These are phyloP conservation scores for Darksidea phi DNA, from an alignment of 495 filamentous ascomycete genomes.

Conservation along the genomic window DNA sequence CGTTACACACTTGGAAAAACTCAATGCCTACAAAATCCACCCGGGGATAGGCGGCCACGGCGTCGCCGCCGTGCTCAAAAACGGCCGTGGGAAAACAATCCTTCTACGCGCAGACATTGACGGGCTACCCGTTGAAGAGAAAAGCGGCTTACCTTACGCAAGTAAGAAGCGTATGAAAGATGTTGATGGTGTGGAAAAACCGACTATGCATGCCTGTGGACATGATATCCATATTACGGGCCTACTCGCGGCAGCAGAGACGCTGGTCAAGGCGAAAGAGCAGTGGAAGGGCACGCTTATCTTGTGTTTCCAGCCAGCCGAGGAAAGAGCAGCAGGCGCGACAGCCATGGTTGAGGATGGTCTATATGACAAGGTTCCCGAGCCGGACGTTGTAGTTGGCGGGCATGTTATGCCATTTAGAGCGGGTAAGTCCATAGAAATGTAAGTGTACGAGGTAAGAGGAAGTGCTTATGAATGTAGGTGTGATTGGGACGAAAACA, in stretches of 20 bases:
- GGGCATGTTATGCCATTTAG: slow-evolving; percentile 53
- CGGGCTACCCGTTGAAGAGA: slow-evolving; percentile 59
- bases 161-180: slow-evolving; percentile 48
- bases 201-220: slow-evolving; percentile 68
- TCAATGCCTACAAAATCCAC: slow-evolving; percentile 17
- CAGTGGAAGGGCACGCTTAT: slow-evolving; percentile 60
- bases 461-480: not conserved
- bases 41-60: slow-evolving; percentile 20
- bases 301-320: slow-evolving; percentile 60
- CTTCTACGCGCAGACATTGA: slow-evolving; percentile 63
- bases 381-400: slow-evolving; percentile 58
- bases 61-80: slow-evolving; percentile 55
- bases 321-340: slow-evolving; percentile 58
- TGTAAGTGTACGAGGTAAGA: too few relatives aligned
- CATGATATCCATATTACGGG: slow-evolving; percentile 62
- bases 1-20: not conserved
- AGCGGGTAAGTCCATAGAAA: slow-evolving; percentile 33
- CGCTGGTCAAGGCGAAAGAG: slow-evolving; percentile 45
- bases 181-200: slow-evolving; percentile 48
- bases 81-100: slow-evolving; percentile 55
- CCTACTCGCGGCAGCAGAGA: slow-evolving; percentile 52
- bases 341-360: slow-evolving; percentile 62
- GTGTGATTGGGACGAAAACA: slow-evolving; percentile 37
- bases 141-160: slow-evolving; percentile 56
- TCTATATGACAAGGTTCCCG: slow-evolving; percentile 52